Base-by-base conservation (phyloP, 2,329 filamentous ascomycete genomes). In the Cladosporium sp. region DNA sequence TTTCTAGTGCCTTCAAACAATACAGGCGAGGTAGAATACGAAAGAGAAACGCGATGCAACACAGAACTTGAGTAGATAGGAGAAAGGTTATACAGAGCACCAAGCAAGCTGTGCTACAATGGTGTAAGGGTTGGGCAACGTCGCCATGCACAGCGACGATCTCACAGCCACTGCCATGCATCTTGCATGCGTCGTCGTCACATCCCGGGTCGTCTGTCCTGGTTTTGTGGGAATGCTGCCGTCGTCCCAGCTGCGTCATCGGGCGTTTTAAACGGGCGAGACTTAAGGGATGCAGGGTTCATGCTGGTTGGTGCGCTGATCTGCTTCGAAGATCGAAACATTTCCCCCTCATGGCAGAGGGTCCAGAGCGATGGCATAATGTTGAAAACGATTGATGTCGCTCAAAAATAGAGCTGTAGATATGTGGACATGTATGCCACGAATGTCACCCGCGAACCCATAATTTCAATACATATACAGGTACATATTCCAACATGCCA, bases 151-250 rank as follows among this genome's bases (percentile, higher is more conserved):
- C 55, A 41, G 34, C 55, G 55, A 41, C 55, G 55, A 58, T 58
- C 55, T n/a, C 32, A 15, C 32, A 58, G 55, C 55, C 55, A 58
- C 55, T 21, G 32, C 55, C 32, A 58, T 55, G 52, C 52, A 55
- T 55, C 52, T 55, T 34, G 52, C 52, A 55, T 55, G 52, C 52
- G 32, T 58, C 55, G 55, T 58, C 55, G 55, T 58, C 55, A 58
- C 55, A 32, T 58, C 55, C 18, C 55, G 55, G 34, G 12, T 26
- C 34, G 32, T 32, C 34, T 34, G 55, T 58, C 34, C 55, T 58
- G 49, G 55, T 58, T 36, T 58, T 38, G 55, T 41, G 55, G 32
- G 55, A 58, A 58, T n/a, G 41, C 41, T 11, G n/a, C 41, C 24
- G 49, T 18, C 15, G 30, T 26, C 8, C 10, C 4, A 41, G 30